Conservation (phyloP, 2,329 filamentous ascomycete species). For the Penicillium janthinellum region DNA sequence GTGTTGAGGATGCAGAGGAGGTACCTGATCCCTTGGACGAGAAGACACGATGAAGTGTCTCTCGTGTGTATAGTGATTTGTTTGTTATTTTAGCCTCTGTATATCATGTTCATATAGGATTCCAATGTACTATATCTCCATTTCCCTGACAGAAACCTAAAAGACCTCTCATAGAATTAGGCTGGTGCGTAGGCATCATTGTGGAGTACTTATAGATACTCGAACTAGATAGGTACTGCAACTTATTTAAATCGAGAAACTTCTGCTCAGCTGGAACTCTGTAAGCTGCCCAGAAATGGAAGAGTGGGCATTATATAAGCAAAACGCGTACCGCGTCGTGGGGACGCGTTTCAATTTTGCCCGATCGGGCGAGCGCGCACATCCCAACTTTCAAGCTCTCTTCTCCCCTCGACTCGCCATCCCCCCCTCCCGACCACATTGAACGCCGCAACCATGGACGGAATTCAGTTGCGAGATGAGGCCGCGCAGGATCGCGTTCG, state of each 20-base stretch:
- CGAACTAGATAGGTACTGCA: no score
- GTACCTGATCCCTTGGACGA: neutral
- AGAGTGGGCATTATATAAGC: slow-evolving; percentile 23
- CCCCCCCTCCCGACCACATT: slow-evolving; percentile 15
- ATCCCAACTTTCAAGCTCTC: slow-evolving; percentile 20
- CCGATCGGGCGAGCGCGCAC: slow-evolving; percentile 33
- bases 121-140: slow-evolving; percentile 15
- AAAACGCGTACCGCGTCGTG: slow-evolving; percentile 17
- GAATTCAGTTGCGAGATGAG: slow-evolving; percentile 77
- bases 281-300: no score
- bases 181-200: no score
- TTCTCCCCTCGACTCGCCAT: slow-evolving; percentile 20
- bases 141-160: neutral
- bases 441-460: slow-evolving; percentile 61
- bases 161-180: neutral
- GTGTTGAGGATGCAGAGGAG: neutral
- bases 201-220: no score
- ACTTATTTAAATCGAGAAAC: no score
- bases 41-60: slow-evolving; percentile 1
- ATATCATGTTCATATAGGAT: slow-evolving; percentile 14
- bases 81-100: slow-evolving; percentile 17
- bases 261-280: no score
- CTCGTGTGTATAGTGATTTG: slow-evolving; percentile 11
- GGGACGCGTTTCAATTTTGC: slow-evolving; percentile 39
- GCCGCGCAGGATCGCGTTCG: slow-evolving; percentile 81